phyloP scores from a whole-genome alignment of 2,329 filamentous ascomycete genomes.

The Aspergillus tanneri region DNA sequence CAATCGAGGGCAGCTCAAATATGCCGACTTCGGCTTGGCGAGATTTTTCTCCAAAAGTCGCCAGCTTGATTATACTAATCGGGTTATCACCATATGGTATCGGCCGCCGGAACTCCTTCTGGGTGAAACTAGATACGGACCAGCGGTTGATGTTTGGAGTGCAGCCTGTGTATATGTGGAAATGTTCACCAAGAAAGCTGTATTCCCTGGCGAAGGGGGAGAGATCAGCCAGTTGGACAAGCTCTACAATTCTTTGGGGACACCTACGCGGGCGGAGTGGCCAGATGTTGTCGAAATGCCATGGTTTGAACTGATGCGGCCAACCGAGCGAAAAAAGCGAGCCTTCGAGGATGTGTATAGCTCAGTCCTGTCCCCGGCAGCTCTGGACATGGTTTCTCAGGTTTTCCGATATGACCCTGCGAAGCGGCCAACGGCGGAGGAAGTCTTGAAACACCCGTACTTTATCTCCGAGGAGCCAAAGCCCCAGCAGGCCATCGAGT shows the following conservation, averaged over 20 bases:
- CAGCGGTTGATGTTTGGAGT: conserved; percentile 93
- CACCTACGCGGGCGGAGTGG: conserved; percentile 81
- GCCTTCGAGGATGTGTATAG: conserved; percentile 82
- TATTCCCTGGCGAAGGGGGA: conserved; percentile 93
- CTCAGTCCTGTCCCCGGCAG: conserved; percentile 72
- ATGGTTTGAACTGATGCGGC: conserved; percentile 91
- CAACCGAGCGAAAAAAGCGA: conserved; percentile 68
- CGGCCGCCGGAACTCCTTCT: conserved; percentile 85
- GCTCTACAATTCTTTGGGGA: conserved; percentile 90
- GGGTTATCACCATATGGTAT: conserved; percentile 99
- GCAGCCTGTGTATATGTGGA: conserved; percentile 95
- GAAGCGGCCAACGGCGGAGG: conserved; percentile 76
- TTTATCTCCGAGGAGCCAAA: conserved; percentile 79
- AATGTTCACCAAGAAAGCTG: conserved; percentile 89
- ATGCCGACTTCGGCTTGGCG: conserved; percentile 93
- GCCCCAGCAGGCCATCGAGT: conserved; percentile 77
- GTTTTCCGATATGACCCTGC: conserved; percentile 91
- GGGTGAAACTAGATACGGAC: conserved; percentile 86
- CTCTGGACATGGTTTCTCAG: conserved; percentile 74
- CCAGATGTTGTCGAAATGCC: conserved; percentile 88
- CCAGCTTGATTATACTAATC: conserved; percentile 94
- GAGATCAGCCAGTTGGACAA: conserved; percentile 95
- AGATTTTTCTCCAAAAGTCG: conserved; percentile 93
- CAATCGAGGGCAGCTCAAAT: conserved; percentile 81
- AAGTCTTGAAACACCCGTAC: conserved; percentile 84